Evolutionary conservation across 345 rosid species (phyloP), one percentile per base, ranked within the genome.

Genomic region (Conringia planisiliqua): DNA sequence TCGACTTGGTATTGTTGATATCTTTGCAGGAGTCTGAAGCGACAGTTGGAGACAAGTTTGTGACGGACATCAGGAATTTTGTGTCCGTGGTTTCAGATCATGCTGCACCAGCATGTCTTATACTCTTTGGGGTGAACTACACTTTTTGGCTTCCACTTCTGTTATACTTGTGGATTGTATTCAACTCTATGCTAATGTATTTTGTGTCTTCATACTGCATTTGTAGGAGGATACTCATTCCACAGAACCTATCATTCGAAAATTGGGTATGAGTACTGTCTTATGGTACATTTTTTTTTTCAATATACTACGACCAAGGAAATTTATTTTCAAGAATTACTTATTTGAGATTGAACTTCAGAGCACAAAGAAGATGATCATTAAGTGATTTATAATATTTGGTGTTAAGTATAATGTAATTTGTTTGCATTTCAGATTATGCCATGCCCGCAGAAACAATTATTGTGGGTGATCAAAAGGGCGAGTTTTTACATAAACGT

Each of bases 391-490:
- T 65, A 52, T 46, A 54, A n/a, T 39, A n/a, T 13, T 40, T 48
- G 12, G 14, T 42, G 69, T 66, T 26, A 42, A 3, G 57, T 70
- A 42, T 71, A 40, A 64, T 59, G 68, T 27, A 51, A 18, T 42
- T 82, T 71, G 39, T 62, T 12, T 62, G 32, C 68, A 42, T 81
- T 52, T 74, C 87, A 91, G 97, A 85, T 79, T 83, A 79, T 81
- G 93, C 87, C 36, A 72, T 89, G 91, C 80, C 90, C 18, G 76
- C 29, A 75, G 90, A 88, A 68, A 94, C 97, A 3, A 63, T 88
- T 72, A 76, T 91, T 73, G 86, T 82, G 72, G 97, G 98, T 57
- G 88, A 87, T 72, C 88, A 82, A 81, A 83, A 74, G 48, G 70
- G 90, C 35, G 51, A 18, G 24, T 82, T 82, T 64, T 57, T 77